Conservation (phyloP, 2,329 filamentous ascomycete genomes). For the Macrophomina tecta region DNA sequence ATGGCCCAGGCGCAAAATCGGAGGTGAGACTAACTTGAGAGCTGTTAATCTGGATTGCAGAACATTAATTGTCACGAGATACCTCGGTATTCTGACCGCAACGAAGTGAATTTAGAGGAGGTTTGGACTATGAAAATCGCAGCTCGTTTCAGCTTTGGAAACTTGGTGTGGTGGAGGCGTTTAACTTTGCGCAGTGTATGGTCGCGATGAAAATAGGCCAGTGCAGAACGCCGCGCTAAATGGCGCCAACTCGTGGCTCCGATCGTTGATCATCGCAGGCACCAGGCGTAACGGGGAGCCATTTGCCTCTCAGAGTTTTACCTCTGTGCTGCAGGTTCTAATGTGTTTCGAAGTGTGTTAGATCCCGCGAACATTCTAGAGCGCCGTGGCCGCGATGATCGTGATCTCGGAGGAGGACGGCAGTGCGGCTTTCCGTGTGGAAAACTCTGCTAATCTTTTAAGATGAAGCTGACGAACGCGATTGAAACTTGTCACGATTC, state of each 20-base stretch:
- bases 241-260: neutral
- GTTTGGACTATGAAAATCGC: neutral
- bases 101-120: neutral
- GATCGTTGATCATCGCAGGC: neutral
- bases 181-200: constrained; percentile 5
- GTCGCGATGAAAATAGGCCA: constrained; percentile 3
- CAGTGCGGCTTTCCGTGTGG: neutral
- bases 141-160: constrained; percentile 5
- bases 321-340: neutral
- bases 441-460: neutral
- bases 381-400: neutral
- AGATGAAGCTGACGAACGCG: neutral
- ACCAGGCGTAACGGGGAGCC: neutral
- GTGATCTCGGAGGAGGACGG: neutral
- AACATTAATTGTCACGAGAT: neutral
- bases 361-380: neutral
- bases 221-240: neutral
- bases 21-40: neutral
- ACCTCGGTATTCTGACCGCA: neutral
- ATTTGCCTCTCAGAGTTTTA: neutral
- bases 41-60: no score
- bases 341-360: neutral
- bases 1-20: neutral
- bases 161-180: constrained; percentile 4
- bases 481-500: neutral